These are phyloP conservation scores for Dittrichia graveolens DNA, from an alignment of 129 eudicot species.

Conservation along the genomic window DNA sequence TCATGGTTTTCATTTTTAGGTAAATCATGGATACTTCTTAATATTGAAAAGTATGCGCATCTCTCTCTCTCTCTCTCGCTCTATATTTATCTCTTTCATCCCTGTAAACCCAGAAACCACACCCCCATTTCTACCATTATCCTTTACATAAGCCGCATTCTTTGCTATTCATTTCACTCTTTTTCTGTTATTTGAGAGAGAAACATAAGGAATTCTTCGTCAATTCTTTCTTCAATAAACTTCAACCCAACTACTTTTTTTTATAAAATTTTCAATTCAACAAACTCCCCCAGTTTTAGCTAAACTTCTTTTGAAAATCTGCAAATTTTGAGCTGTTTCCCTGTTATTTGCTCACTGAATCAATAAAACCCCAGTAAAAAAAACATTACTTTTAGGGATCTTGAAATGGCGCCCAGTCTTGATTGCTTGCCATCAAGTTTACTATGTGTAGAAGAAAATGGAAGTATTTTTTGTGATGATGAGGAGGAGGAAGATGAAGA, in stretches of 20 bases:
- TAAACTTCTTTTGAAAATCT: background rate
- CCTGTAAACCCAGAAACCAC: background rate
- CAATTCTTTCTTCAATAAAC: constrained; percentile 16
- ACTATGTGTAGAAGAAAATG: constrained; percentile 64
- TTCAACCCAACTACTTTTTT: background rate
- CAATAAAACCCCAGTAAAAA: background rate
- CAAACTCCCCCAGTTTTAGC: constrained; percentile 27
- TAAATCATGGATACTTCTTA: too few relatives aligned
- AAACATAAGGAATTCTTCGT: constrained; percentile 6
- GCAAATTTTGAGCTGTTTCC: constrained; percentile 3
- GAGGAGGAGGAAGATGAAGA: background rate
- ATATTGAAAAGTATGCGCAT: too few relatives aligned
- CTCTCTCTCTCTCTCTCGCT: too few relatives aligned
- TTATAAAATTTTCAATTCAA: background rate
- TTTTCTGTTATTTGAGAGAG: constrained; percentile 11
- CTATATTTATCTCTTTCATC: background rate
- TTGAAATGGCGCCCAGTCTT: constrained; percentile 61
- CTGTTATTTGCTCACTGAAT: constrained; percentile 1
- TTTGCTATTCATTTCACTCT: constrained; percentile 8
- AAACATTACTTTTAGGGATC: background rate
- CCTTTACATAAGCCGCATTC: constrained; percentile 33
- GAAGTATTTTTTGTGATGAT: constrained; percentile 44
- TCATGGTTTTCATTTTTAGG: too few relatives aligned
- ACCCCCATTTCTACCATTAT: constrained; percentile 20
- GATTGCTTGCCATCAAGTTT: constrained; percentile 62